A percentile compares a stretch with the other conserved stretches of the same genome.
Conservation (phyloP, 2,329 filamentous ascomycete genomes). For the Ustilaginoidea virens region DNA sequence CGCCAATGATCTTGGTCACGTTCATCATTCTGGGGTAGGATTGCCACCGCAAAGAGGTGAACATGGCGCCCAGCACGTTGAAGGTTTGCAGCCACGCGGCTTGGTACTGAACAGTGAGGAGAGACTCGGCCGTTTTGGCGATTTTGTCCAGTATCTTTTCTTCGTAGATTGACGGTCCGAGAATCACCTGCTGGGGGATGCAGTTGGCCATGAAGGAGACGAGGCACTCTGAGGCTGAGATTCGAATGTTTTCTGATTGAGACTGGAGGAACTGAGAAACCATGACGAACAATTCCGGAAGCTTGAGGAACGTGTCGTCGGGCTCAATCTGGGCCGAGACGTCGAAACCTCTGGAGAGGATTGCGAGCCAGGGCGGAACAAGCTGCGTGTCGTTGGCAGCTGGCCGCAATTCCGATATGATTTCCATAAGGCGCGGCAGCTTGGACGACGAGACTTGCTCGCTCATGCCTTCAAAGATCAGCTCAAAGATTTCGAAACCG, state of each 20-base stretch:
- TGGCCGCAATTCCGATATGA: slow-evolving; percentile 82
- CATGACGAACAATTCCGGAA: slow-evolving; percentile 72
- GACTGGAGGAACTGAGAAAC: slow-evolving; percentile 73
- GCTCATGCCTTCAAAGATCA: slow-evolving; percentile 85
- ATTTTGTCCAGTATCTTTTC: slow-evolving; percentile 80
- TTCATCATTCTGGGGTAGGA: slow-evolving; percentile 63
- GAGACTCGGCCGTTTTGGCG: slow-evolving; percentile 52
- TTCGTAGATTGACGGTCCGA: slow-evolving; percentile 83
- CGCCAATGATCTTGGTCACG: slow-evolving; percentile 66
- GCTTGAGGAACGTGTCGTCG: slow-evolving; percentile 79
- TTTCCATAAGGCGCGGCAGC: slow-evolving; percentile 74
- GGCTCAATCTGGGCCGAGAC: slow-evolving; percentile 79
- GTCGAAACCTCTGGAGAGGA: slow-evolving; percentile 86
- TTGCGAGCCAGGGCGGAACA: slow-evolving; percentile 90
- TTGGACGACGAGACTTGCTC: slow-evolving; percentile 81
- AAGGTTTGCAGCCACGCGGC: slow-evolving; percentile 92
- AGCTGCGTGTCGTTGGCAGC: slow-evolving; percentile 89
- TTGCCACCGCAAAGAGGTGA: slow-evolving; percentile 74
- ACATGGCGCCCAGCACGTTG: slow-evolving; percentile 72
- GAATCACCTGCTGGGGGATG: slow-evolving; percentile 64
- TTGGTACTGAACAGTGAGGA: slow-evolving; percentile 84
- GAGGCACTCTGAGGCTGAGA: slow-evolving; percentile 88
- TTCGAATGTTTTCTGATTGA: slow-evolving; percentile 78
- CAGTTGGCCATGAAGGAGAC: slow-evolving; percentile 89
- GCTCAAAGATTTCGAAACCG: slow-evolving; percentile 92